Percentiles rank a stretch among this genome's conserved stretches.
Evolutionary conservation across 768 basidiomycete species (phyloP).

Genomic region (Agaricus bisporus): DNA sequence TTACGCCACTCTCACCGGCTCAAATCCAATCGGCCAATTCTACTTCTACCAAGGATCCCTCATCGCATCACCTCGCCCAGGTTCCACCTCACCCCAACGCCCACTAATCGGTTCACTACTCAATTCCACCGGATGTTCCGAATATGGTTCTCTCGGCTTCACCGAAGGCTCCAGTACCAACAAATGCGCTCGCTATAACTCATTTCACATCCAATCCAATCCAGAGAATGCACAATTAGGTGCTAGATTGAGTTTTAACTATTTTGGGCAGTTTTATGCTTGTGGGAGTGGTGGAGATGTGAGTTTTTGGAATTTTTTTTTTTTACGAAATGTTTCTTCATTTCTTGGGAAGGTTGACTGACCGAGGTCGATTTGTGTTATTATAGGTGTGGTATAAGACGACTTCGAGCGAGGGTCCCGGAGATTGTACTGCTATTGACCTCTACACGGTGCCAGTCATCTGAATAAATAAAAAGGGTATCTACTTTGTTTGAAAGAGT

Average conservation of each 20-base stretch:
- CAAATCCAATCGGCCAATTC: constrained; percentile 21
- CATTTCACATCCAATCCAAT: constrained; percentile 23
- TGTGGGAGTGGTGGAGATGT: constrained; percentile 23
- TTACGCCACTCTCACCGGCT: constrained; percentile 20
- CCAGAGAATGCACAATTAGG: constrained; percentile 25
- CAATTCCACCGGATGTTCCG: constrained; percentile 17
- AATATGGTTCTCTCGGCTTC: constrained; percentile 22
- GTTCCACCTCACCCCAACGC: constrained; percentile 11
- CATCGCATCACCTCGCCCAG: constrained; percentile 13
- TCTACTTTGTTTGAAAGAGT: background rate
- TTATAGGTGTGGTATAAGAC: constrained; percentile 22
- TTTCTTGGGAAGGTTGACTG: background rate
- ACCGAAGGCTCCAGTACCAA: constrained; percentile 21
- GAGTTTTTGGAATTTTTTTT: no score
- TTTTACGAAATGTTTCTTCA: constrained; percentile 20
- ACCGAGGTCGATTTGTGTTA: background rate
- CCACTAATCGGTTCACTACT: constrained; percentile 18
- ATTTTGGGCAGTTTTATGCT: constrained; percentile 23
- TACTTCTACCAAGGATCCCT: constrained; percentile 27
- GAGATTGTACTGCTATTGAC: constrained; percentile 14
- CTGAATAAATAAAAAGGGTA: background rate
- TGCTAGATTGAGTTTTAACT: constrained; percentile 22
- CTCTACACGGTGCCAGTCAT: constrained; percentile 18
- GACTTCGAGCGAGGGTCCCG: constrained; percentile 13
- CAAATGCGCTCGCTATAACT: constrained; percentile 23